Evolutionary conservation across 2,329 filamentous ascomycete genomes (phyloP).

Genomic region (Aureobasidium musti): DNA sequence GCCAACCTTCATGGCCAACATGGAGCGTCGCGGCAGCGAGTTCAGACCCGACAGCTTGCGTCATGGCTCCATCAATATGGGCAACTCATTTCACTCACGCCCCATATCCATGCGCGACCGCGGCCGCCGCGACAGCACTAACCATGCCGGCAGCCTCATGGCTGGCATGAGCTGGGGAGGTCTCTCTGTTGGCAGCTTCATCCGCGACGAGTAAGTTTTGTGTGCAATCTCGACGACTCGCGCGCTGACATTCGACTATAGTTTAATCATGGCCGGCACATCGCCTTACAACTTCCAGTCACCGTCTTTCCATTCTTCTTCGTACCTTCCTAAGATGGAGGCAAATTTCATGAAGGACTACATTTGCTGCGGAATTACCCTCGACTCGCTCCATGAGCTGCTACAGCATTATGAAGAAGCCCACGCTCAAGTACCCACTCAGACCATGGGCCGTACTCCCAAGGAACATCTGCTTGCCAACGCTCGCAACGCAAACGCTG

Average conservation of each 20-base stretch:
- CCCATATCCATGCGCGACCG: slow-evolving; percentile 63
- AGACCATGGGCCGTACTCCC: slow-evolving; percentile 45
- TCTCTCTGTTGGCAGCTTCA: slow-evolving; percentile 93
- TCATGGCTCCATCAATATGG: slow-evolving; percentile 57
- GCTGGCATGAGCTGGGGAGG: slow-evolving; percentile 97
- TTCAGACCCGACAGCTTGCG: slow-evolving; percentile 46
- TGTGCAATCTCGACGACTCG: not conserved
- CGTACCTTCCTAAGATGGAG: slow-evolving; percentile 93
- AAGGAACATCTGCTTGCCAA: slow-evolving; percentile 38
- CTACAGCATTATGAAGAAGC: slow-evolving; percentile 96
- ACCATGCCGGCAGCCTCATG: slow-evolving; percentile 57
- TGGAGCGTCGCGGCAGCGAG: slow-evolving; percentile 39
- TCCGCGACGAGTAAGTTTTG: slow-evolving; percentile 91
- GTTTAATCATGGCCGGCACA: slow-evolving; percentile 92
- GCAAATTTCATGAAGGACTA: slow-evolving; percentile 98
- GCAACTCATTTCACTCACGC: slow-evolving; percentile 59
- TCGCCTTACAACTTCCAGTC: slow-evolving; percentile 87
- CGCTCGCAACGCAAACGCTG: slow-evolving; percentile 30
- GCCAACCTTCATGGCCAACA: slow-evolving; percentile 14
- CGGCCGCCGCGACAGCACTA: slow-evolving; percentile 60
- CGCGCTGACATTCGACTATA: slow-evolving; percentile 46
- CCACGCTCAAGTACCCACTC: slow-evolving; percentile 65
- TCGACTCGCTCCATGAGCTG: slow-evolving; percentile 90
- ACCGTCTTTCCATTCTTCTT: slow-evolving; percentile 95
- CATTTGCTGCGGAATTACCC: slow-evolving; percentile 84